phyloP scores from a whole-genome alignment of 2,329 filamentous ascomycete species.

The Stromatinia cepivora region DNA sequence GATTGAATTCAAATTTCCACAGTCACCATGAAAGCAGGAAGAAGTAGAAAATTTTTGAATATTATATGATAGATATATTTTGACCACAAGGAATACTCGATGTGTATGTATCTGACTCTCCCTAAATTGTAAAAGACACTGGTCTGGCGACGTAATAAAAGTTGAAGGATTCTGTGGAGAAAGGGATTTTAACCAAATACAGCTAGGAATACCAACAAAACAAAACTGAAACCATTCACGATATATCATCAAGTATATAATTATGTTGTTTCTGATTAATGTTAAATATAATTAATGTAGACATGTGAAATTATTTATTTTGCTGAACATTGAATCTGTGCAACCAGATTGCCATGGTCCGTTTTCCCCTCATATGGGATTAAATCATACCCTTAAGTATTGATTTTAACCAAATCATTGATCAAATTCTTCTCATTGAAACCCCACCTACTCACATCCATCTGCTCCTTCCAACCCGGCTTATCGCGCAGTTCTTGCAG shows the following conservation, averaged over 20 bases:
- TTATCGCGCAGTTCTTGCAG: neutral
- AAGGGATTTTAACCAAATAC: too few relatives aligned
- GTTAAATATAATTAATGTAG: neutral
- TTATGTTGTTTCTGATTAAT: neutral
- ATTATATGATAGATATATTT: too few relatives aligned
- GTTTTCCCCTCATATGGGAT: too few relatives aligned
- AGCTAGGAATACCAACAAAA: too few relatives aligned
- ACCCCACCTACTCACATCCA: neutral
- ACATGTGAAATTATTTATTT: too few relatives aligned
- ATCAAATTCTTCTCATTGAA: slow-evolving; percentile 1
- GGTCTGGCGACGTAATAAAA: too few relatives aligned
- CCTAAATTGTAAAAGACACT: neutral
- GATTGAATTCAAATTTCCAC: too few relatives aligned
- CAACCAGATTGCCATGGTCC: too few relatives aligned
- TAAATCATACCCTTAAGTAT: neutral
- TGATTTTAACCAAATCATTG: neutral
- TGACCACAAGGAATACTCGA: too few relatives aligned
- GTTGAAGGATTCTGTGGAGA: neutral
- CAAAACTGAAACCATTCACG: neutral
- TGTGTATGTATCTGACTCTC: neutral
- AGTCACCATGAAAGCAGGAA: too few relatives aligned
- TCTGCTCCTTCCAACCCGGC: neutral
- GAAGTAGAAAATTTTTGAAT: too few relatives aligned
- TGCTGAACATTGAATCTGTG: neutral
- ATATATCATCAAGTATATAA: neutral